phyloP scores from a whole-genome alignment of 805 yeast species.

The Jamesozyma piceae region DNA sequence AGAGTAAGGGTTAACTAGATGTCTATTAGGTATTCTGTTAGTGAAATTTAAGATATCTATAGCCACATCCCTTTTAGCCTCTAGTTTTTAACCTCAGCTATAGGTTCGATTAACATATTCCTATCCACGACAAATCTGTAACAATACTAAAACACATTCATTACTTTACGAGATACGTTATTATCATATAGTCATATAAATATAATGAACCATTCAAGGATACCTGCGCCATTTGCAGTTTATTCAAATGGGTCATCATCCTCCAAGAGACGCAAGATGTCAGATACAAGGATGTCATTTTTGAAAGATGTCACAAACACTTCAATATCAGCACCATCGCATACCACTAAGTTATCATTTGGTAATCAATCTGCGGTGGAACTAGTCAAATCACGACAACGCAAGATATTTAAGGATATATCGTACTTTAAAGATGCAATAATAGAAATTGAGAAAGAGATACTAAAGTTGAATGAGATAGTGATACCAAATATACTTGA shows the following conservation, averaged over 20 bases:
- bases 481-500: conserved; percentile 20
- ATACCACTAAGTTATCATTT: conserved; percentile 10
- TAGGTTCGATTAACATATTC: no score
- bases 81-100: no score
- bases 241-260: not conserved
- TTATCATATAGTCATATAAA: no score
- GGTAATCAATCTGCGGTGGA: conserved; percentile 28
- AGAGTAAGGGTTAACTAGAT: no score
- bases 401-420: conserved; percentile 26
- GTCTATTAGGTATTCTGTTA: no score
- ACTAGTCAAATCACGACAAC: conserved; percentile 26
- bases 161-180: no score
- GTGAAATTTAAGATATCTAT: no score
- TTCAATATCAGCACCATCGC: not conserved
- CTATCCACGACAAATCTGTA: no score
- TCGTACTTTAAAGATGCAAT: conserved; percentile 21
- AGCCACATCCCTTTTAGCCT: no score
- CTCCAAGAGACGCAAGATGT: conserved; percentile 1
- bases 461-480: conserved; percentile 11
- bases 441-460: conserved; percentile 22
- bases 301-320: conserved; percentile 8
- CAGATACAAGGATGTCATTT: not conserved
- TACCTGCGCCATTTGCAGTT: not conserved
- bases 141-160: conserved; percentile 1
- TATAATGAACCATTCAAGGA: conserved; percentile 1